phyloP scores from a whole-genome alignment of 179 eudicot genomes.

The Spinacia oleracea region DNA sequence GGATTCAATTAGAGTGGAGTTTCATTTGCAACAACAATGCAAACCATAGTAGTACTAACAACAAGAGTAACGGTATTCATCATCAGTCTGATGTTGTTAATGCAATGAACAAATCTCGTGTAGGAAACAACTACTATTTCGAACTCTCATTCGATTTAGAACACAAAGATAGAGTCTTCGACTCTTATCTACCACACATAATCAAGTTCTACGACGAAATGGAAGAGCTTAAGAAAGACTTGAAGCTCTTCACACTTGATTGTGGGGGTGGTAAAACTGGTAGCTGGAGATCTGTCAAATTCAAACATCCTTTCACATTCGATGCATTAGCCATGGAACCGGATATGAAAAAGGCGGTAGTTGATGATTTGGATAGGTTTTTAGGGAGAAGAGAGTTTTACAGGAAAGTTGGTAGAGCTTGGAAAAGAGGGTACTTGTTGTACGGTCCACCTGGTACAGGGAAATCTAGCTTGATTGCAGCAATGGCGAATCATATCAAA shows the following conservation, averaged over 20 bases:
- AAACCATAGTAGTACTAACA: background rate
- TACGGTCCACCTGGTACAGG: constrained; percentile 55
- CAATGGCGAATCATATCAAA: constrained; percentile 44
- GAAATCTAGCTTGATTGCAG: constrained; percentile 50
- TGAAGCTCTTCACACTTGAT: constrained; percentile 35
- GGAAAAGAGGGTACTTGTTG: constrained; percentile 48
- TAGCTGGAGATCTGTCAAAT: constrained; percentile 30
- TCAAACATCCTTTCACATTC: constrained; percentile 41
- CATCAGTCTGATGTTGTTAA: background rate
- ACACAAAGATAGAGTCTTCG: constrained; percentile 33
- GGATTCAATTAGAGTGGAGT: constrained; percentile 43
- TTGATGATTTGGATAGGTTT: constrained; percentile 42
- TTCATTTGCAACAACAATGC: constrained; percentile 26
- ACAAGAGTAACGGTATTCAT: too few relatives aligned
- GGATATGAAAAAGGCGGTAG: constrained; percentile 22
- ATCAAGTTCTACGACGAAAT: constrained; percentile 30
- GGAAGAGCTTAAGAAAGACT: constrained; percentile 22
- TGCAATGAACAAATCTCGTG: constrained; percentile 4
- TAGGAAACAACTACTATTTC: constrained; percentile 21
- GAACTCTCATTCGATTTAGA: constrained; percentile 42
- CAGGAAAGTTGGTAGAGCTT: constrained; percentile 43
- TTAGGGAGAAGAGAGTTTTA: constrained; percentile 34
- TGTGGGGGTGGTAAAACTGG: constrained; percentile 5
- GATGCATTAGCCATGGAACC: constrained; percentile 41
- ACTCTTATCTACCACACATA: constrained; percentile 33